Percentiles rank a stretch among this genome's conserved stretches.
phyloP scores from a whole-genome alignment of 1,284 basidiomycete species.

The Apiotrichum sp. region DNA sequence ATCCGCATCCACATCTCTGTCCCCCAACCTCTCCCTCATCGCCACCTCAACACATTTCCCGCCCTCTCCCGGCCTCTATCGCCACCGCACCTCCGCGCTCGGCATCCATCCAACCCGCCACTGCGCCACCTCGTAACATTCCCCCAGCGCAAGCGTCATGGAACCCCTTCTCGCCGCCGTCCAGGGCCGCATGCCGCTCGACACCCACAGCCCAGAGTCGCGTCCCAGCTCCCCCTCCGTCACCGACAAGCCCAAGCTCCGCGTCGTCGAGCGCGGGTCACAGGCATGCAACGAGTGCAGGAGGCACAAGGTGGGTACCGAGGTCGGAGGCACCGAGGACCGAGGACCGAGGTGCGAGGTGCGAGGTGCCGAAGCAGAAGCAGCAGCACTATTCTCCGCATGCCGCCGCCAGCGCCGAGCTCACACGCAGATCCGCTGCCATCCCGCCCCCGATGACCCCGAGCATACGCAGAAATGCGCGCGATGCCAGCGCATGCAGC shows the following conservation, averaged over 20 bases:
- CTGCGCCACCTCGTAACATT: too few relatives aligned
- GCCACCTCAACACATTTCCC: too few relatives aligned
- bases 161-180: conserved; percentile 8
- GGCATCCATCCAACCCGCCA: neutral
- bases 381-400: too few relatives aligned
- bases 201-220: conserved; percentile 11
- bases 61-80: too few relatives aligned
- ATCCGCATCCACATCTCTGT: too few relatives aligned
- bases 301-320: conserved; percentile 27
- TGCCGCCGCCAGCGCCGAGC: too few relatives aligned
- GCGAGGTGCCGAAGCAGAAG: too few relatives aligned
- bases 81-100: neutral
- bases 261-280: conserved; percentile 27
- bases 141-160: conserved; percentile 7
- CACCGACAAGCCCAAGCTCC: conserved; percentile 20
- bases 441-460: conserved; percentile 30
- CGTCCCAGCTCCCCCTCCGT: conserved; percentile 10
- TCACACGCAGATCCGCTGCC: conserved; percentile 35
- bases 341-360: too few relatives aligned
- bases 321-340: too few relatives aligned
- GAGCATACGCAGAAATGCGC: conserved; percentile 26
- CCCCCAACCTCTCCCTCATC: too few relatives aligned
- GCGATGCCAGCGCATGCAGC: conserved; percentile 27
- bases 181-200: too few relatives aligned
- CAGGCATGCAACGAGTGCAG: conserved; percentile 34